Percentiles rank a stretch among this genome's conserved stretches.
Conservation (phyloP, 73 alveolate genomes). For the Halteria grandinella region DNA sequence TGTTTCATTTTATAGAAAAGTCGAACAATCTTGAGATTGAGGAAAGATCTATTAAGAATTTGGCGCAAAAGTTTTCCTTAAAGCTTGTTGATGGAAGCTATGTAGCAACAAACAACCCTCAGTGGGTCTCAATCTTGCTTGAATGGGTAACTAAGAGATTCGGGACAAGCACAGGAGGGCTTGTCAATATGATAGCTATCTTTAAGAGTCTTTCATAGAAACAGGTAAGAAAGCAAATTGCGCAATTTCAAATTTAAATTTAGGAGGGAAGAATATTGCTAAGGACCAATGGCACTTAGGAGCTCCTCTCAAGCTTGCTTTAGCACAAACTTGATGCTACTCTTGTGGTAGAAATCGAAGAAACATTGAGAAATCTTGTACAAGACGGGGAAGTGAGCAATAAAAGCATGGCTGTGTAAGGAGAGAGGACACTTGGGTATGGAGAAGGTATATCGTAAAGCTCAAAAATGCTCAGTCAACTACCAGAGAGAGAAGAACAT, state of each 20-base stretch:
- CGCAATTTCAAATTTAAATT: neutral
- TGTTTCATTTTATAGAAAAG: slow-evolving; percentile 20
- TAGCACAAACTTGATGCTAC: neutral
- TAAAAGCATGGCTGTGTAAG: too few species aligned
- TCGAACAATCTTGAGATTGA: slow-evolving; percentile 47
- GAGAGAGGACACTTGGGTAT: neutral
- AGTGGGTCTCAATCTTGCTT: neutral
- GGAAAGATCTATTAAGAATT: slow-evolving; percentile 30
- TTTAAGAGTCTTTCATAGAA: neutral
- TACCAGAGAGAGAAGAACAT: slow-evolving; percentile 46
- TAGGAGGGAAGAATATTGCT: slow-evolving; percentile 44
- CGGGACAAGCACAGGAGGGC: neutral
- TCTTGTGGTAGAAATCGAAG: slow-evolving; percentile 9
- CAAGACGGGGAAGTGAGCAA: neutral
- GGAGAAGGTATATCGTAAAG: neutral
- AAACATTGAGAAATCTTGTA: neutral
- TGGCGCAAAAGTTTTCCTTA: slow-evolving; percentile 7
- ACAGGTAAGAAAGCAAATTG: neutral
- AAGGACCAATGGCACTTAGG: neutral
- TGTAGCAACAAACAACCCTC: slow-evolving; percentile 2
- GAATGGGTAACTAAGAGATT: slow-evolving; percentile 7
- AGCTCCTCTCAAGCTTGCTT: neutral
- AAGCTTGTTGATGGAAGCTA: slow-evolving; percentile 25
- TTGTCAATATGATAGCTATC: neutral
- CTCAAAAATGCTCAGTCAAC: neutral